Evolutionary conservation across 2,329 filamentous ascomycete species (phyloP).

Genomic region (Didymella pomorum): DNA sequence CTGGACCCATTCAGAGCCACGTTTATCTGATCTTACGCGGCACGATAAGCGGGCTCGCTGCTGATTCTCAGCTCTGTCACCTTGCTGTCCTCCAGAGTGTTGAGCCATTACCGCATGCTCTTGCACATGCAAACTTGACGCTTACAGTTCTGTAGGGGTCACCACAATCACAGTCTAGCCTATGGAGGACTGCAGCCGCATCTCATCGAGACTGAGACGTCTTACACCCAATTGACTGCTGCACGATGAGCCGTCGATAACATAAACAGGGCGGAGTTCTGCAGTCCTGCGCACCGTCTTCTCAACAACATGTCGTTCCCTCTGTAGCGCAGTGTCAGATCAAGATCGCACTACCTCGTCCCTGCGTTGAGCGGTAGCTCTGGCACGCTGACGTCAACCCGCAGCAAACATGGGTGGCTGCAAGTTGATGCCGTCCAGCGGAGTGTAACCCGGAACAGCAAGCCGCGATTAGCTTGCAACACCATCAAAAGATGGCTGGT

Average conservation of each 20-base stretch:
- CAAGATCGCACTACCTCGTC: constrained; percentile 21
- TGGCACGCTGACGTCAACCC: constrained; percentile 28
- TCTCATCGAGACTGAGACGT: not conserved
- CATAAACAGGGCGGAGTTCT: constrained; percentile 5
- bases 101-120: constrained; percentile 16
- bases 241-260: constrained; percentile 18
- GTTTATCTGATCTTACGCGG: constrained; percentile 2
- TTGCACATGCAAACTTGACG: constrained; percentile 13
- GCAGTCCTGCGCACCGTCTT: constrained; percentile 16
- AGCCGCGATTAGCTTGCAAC: constrained; percentile 2
- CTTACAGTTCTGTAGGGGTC: not conserved
- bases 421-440: constrained; percentile 17
- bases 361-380: constrained; percentile 19
- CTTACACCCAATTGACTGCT: constrained; percentile 4
- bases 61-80: not conserved
- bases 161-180: constrained; percentile 1
- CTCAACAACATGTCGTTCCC: constrained; percentile 22
- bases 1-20: constrained; percentile 1
- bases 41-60: not conserved
- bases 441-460: constrained; percentile 7
- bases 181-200: constrained; percentile 1
- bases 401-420: constrained; percentile 19
- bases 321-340: constrained; percentile 20
- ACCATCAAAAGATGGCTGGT: constrained; percentile 9
- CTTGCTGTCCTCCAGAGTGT: constrained; percentile 2